Percentiles rank a stretch among this genome's conserved stretches.
Evolutionary conservation across 1,139 yeast genomes (phyloP).

Genomic region (Candida sanyaensis): DNA sequence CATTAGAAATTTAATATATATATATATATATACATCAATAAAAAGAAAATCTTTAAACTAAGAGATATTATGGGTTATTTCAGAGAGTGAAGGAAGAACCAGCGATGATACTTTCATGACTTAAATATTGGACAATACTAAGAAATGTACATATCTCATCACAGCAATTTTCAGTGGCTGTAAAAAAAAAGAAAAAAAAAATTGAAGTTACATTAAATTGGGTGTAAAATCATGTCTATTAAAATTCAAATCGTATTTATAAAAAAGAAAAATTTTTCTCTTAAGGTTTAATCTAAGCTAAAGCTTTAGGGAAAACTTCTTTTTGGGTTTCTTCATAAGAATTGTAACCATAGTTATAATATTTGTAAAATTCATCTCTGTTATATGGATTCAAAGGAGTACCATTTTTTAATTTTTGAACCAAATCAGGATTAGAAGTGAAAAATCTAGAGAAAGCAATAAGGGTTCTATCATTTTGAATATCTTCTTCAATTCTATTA

Average conservation of each 20-base stretch:
- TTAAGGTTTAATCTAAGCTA: conserved; percentile 9
- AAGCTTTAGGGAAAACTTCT: conserved; percentile 12
- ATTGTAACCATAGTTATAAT: conserved; percentile 28
- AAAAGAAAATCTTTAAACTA: too few species aligned
- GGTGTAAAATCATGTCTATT: too few species aligned
- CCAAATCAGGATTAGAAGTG: conserved; percentile 56
- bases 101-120: too few species aligned
- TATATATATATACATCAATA: background rate
- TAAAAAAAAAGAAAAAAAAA: too few species aligned
- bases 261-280: background rate
- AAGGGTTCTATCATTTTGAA: conserved; percentile 39
- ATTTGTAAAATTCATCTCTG: conserved; percentile 23
- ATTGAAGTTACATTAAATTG: too few species aligned
- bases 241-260: background rate
- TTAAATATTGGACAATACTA: too few species aligned
- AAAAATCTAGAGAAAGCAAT: conserved; percentile 49
- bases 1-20: background rate
- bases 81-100: too few species aligned
- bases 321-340: conserved; percentile 22
- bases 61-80: too few species aligned
- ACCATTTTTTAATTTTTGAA: conserved; percentile 45
- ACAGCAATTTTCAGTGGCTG: too few species aligned
- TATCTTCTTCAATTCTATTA: conserved; percentile 21
- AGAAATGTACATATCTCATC: too few species aligned
- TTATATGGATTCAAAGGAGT: conserved; percentile 35